Evolutionary conservation across 257 asterid genomes (phyloP).

Genomic region (Rhazya stricta): DNA sequence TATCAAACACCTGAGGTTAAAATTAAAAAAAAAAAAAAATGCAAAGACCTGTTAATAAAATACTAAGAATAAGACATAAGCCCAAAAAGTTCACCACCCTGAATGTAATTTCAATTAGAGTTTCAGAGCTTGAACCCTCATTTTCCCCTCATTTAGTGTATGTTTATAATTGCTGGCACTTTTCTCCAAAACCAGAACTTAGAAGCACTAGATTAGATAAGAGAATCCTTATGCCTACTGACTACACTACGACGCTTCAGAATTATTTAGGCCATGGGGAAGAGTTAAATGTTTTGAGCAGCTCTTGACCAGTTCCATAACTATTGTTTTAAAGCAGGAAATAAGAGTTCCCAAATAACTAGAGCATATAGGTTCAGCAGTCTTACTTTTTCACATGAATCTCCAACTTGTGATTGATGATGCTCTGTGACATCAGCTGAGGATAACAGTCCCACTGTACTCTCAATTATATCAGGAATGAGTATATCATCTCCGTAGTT

Average conservation of each 20-base stretch:
- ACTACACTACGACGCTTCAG: not conserved
- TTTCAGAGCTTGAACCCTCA: not conserved
- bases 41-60: not conserved
- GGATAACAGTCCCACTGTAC: conserved; percentile 64
- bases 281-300: not conserved
- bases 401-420: conserved; percentile 51
- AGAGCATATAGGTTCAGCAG: not conserved
- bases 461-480: conserved; percentile 77
- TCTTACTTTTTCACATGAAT: conserved; percentile 67
- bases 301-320: not conserved
- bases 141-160: not conserved
- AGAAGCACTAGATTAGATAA: not conserved
- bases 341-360: not conserved
- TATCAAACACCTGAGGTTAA: not conserved
- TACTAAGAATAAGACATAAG: not conserved
- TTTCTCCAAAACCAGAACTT: not conserved
- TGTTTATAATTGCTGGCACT: not conserved
- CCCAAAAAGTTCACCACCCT: not conserved
- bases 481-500: conserved; percentile 56
- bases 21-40: not conserved
- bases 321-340: not conserved
- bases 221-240: not conserved
- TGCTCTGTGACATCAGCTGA: conserved; percentile 66
- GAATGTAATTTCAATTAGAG: not conserved
- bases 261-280: not conserved